Conservation (phyloP, 1,284 basidiomycete genomes). For the Schizophyllum commune region DNA sequence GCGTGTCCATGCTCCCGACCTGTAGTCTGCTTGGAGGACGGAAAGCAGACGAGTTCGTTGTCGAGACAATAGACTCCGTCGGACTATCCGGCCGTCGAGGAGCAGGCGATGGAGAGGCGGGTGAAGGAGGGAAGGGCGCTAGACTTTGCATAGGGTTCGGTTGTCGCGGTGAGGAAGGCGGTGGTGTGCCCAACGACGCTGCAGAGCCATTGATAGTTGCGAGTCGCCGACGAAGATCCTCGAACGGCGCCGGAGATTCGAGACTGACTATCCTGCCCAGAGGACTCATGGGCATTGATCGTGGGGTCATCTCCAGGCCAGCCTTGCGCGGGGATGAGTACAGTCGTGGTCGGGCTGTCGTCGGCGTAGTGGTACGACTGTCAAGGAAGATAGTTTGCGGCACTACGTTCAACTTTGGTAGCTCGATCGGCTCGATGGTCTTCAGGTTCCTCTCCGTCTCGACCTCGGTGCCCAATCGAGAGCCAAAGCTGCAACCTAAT, state of each 20-base stretch:
- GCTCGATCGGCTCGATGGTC: slow-evolving; percentile 57
- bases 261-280: slow-evolving; percentile 17
- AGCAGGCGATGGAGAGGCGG: slow-evolving; percentile 27
- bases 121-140: background rate
- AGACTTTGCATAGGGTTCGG: background rate
- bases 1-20: slow-evolving; percentile 58
- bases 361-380: slow-evolving; percentile 32
- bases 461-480: slow-evolving; percentile 50
- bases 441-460: slow-evolving; percentile 61
- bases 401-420: slow-evolving; percentile 84
- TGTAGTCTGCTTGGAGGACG: slow-evolving; percentile 55
- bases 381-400: slow-evolving; percentile 94
- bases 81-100: slow-evolving; percentile 56
- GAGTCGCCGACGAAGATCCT: slow-evolving; percentile 66
- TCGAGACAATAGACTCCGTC: slow-evolving; percentile 65
- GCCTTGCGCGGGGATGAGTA: slow-evolving; percentile 32
- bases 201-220: slow-evolving; percentile 63
- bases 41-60: slow-evolving; percentile 54
- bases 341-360: slow-evolving; percentile 15
- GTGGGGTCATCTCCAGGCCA: slow-evolving; percentile 25
- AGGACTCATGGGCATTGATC: slow-evolving; percentile 21
- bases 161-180: slow-evolving; percentile 35
- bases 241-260: slow-evolving; percentile 47
- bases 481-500: slow-evolving; percentile 52
- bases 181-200: slow-evolving; percentile 42